Conservation (phyloP, 345 rosid species). For the Cardamine resedifolia region DNA sequence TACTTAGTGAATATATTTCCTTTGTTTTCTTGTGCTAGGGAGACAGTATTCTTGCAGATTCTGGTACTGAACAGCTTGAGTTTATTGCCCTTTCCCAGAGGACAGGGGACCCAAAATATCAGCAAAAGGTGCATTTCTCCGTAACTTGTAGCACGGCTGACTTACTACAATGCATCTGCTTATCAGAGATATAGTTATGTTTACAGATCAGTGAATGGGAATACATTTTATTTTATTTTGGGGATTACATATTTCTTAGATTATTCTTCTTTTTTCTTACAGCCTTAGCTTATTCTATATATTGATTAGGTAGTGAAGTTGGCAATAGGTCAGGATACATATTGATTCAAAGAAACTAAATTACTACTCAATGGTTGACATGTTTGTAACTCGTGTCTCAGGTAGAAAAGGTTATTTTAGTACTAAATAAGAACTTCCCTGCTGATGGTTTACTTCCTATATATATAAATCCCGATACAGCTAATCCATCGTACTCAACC, state of each 20-base stretch:
- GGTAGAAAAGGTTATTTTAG: conserved; percentile 79
- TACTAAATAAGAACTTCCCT: conserved; percentile 70
- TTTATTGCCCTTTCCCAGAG: conserved; percentile 97
- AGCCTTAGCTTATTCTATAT: not conserved
- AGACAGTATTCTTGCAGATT: conserved; percentile 92
- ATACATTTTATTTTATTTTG: not conserved
- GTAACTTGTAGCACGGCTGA: not conserved
- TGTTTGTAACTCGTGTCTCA: conserved; percentile 40
- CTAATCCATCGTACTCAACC: conserved; percentile 57
- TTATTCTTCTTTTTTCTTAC: not conserved
- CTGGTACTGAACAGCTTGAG: conserved; percentile 98
- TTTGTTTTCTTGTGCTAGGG: conserved; percentile 64
- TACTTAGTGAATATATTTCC: conserved; percentile 1
- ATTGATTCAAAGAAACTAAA: not conserved
- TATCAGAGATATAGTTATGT: conserved; percentile 4
- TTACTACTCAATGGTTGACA: conserved; percentile 21
- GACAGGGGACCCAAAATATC: conserved; percentile 90
- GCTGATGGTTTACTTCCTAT: conserved; percentile 94
- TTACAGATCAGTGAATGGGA: not conserved
- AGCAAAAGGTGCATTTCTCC: conserved; percentile 64
- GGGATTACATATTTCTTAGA: not conserved
- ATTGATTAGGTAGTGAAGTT: not conserved
- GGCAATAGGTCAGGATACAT: not conserved
- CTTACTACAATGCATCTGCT: conserved; percentile 4
- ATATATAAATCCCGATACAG: conserved; percentile 67